Base-by-base conservation (phyloP, 306 rosid genomes). In the Acacia confusa region DNA sequence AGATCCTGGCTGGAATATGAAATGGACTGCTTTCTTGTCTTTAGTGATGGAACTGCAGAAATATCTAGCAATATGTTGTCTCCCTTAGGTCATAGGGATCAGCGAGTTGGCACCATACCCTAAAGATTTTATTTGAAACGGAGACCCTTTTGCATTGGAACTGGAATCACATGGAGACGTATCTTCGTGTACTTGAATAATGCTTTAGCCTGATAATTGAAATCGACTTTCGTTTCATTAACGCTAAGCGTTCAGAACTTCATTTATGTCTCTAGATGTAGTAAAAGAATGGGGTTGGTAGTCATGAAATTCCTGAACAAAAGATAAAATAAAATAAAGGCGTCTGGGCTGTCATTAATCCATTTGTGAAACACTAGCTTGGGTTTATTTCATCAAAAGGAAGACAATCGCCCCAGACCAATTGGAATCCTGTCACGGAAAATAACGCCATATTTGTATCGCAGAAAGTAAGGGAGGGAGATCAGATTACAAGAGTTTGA, bases 271-370 rank as follows among this genome's bases (percentile, higher is more conserved):
- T 30, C 58, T 7, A 7, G 43, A 45, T 47, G 27, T 1, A 45
- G 17, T 45, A 24, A 25, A 63, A 57, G 55, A 43, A 69, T 45
- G 45, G 68, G 68, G 77, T 28, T 72, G 79, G 47, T 72, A 50
- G 68, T 22, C 70, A 30, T 36, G 9, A 43, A 48, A 57, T 50
- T 78, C 38, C 53, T 25, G 60, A 58, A 25, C 52, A 43, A 30
- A 34, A 58, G n/a, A n/a, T n/a, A n/a, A n/a, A n/a, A n/a, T n/a
- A n/a, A n/a, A n/a, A n/a, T n/a, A n/a, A n/a, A 13, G 64, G 28
- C 30, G 20, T 53, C 9, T 61, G 19, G 52, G 20, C 32, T 79
- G 70, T 63, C n/a, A 6, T 15, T 13, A 63, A 78, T 52, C 55
- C 64, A 40, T 65, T 28, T 25, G 55, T 50, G 55, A 22, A 66